Percentiles rank a stretch among this genome's conserved stretches.
Evolutionary conservation across 331 rosid genomes (phyloP).

Genomic region (Saraca asoca): DNA sequence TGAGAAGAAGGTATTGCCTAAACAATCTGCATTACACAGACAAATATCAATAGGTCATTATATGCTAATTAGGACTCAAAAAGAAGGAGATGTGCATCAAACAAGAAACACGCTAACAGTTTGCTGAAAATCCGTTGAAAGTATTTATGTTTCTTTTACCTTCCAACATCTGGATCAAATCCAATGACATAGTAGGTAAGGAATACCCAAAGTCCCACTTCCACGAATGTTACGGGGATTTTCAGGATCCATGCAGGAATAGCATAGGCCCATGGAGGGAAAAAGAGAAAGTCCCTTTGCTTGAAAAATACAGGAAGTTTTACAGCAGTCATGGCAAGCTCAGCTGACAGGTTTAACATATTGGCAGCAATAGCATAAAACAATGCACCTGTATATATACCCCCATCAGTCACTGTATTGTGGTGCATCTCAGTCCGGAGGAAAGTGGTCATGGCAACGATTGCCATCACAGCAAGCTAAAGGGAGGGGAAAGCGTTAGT

Average conservation of each 20-base stretch:
- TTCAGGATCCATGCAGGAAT: conserved; percentile 64
- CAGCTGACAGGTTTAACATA: conserved; percentile 66
- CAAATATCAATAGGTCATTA: neutral
- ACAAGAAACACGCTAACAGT: neutral
- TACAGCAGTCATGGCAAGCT: conserved; percentile 56
- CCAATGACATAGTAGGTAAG: conserved; percentile 69
- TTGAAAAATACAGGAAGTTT: conserved; percentile 74
- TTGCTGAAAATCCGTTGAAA: neutral
- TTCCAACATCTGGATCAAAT: conserved; percentile 58
- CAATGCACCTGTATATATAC: conserved; percentile 56
- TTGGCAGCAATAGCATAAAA: conserved; percentile 41
- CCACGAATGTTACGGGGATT: conserved; percentile 55
- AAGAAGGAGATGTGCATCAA: neutral
- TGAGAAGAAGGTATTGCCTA: conserved; percentile 55
- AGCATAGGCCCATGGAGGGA: conserved; percentile 66
- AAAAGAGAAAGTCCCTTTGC: conserved; percentile 62
- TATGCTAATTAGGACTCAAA: neutral
- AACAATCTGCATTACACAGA: conserved; percentile 51
- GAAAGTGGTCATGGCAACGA: conserved; percentile 56
- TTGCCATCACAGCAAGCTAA: conserved; percentile 46
- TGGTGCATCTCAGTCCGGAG: conserved; percentile 65
- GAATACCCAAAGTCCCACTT: conserved; percentile 57
- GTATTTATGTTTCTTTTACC: conserved; percentile 38
- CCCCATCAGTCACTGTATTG: conserved; percentile 49
- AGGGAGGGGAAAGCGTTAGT: neutral